Percentiles rank a stretch among this genome's conserved stretches.
Conservation (phyloP, 108 stramenopile species). For the Asterionellopsis glacialis region DNA sequence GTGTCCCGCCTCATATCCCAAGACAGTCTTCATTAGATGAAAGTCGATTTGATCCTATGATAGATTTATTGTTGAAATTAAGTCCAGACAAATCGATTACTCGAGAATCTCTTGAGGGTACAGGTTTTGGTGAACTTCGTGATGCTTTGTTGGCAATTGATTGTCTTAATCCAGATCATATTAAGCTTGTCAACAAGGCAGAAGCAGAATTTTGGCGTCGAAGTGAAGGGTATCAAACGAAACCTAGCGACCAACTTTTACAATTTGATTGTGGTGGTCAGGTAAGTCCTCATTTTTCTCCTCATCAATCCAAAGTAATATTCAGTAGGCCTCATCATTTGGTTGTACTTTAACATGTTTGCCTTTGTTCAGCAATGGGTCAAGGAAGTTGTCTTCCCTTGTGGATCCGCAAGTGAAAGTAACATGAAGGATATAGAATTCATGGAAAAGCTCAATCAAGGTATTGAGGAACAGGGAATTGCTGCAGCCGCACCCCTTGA, state of each 20-base stretch:
- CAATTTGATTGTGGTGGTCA: slow-evolving; percentile 99
- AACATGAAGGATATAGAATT: slow-evolving; percentile 76
- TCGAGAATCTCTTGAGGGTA: slow-evolving; percentile 53
- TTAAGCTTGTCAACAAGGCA: slow-evolving; percentile 91
- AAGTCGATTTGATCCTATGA: slow-evolving; percentile 58
- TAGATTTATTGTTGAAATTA: slow-evolving; percentile 47
- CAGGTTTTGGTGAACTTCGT: slow-evolving; percentile 92
- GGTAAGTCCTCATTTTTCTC: slow-evolving; percentile 10
- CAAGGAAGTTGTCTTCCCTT: slow-evolving; percentile 91
- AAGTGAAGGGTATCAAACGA: slow-evolving; percentile 73
- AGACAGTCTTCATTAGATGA: slow-evolving; percentile 17
- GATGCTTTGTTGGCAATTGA: slow-evolving; percentile 82
- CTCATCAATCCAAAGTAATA: not conserved
- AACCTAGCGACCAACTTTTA: slow-evolving; percentile 78
- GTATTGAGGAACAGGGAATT: slow-evolving; percentile 78
- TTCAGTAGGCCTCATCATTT: not conserved
- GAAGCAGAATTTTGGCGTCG: slow-evolving; percentile 94
- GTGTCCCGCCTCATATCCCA: slow-evolving; percentile 21
- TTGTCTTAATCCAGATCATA: slow-evolving; percentile 86
- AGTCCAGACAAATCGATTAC: slow-evolving; percentile 10
- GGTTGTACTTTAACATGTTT: not conserved
- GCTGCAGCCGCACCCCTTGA: slow-evolving; percentile 96
- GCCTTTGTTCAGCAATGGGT: slow-evolving; percentile 87
- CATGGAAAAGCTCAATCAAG: slow-evolving; percentile 65
- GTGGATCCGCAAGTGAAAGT: slow-evolving; percentile 68